These are phyloP conservation scores for Torulaspora globosa DNA, from an alignment of 1,139 yeast genomes.

Conservation along the genomic window DNA sequence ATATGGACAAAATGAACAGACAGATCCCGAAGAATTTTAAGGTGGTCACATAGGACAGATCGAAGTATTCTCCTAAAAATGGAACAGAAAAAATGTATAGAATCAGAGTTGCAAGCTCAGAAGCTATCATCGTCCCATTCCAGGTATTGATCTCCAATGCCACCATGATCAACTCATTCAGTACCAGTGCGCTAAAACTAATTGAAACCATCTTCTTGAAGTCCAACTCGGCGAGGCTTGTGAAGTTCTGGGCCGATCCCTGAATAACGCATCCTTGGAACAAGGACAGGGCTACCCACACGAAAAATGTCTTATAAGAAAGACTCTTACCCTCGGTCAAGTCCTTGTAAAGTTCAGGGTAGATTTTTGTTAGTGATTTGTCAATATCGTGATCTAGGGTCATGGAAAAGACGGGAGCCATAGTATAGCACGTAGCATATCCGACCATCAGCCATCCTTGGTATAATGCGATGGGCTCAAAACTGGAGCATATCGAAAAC, in stretches of 20 bases:
- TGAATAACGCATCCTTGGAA: slow-evolving; percentile 87
- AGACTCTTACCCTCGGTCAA: slow-evolving; percentile 82
- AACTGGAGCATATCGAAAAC: slow-evolving; percentile 75
- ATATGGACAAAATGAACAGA: slow-evolving; percentile 57
- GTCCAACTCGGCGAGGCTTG: slow-evolving; percentile 51
- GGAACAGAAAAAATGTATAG: slow-evolving; percentile 75
- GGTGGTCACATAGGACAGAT: slow-evolving; percentile 58
- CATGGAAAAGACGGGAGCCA: slow-evolving; percentile 96
- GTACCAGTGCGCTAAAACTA: slow-evolving; percentile 71
- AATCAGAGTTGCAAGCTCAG: slow-evolving; percentile 66
- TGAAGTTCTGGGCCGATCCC: slow-evolving; percentile 69
- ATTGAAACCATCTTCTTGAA: slow-evolving; percentile 80
- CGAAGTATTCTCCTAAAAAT: slow-evolving; percentile 77
- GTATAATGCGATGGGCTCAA: slow-evolving; percentile 90
- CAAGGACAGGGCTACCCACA: slow-evolving; percentile 84
- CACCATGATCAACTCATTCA: slow-evolving; percentile 91
- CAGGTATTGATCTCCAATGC: slow-evolving; percentile 87
- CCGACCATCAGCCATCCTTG: slow-evolving; percentile 99
- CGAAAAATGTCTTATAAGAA: slow-evolving; percentile 80
- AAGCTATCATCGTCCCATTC: slow-evolving; percentile 71
- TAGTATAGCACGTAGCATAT: slow-evolving; percentile 92
- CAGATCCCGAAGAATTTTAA: slow-evolving; percentile 67
- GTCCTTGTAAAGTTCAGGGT: slow-evolving; percentile 93
- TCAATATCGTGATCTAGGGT: slow-evolving; percentile 90
- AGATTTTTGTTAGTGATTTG: slow-evolving; percentile 80